Percentiles rank a stretch among this genome's conserved stretches.
Evolutionary conservation across 257 asterid species (phyloP).

Genomic region (Salvia hispanica): DNA sequence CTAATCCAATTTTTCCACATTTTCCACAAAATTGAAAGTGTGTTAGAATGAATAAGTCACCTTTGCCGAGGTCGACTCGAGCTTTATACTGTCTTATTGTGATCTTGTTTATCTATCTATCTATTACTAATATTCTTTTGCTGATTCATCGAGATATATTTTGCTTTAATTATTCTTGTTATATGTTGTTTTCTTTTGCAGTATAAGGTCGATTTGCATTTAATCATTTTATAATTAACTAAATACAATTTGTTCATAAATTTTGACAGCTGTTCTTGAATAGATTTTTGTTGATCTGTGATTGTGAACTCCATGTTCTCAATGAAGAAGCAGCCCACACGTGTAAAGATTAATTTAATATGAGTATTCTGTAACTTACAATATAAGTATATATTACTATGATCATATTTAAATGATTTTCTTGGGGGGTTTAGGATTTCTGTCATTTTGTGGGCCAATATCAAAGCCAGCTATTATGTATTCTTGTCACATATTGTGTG

Average conservation of each 20-base stretch:
- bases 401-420: background rate
- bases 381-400: background rate
- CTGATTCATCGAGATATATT: no score
- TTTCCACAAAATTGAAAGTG: no score
- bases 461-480: conserved; percentile 26
- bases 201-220: no score
- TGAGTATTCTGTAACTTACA: no score
- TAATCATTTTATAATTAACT: background rate
- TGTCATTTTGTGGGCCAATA: background rate
- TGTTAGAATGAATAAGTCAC: no score
- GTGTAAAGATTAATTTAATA: conserved; percentile 18
- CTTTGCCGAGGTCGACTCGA: no score
- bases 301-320: conserved; percentile 17
- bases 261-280: conserved; percentile 15
- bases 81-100: no score
- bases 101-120: no score
- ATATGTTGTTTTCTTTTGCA: no score
- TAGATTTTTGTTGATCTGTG: background rate
- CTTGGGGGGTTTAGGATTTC: background rate
- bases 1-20: no score
- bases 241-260: background rate
- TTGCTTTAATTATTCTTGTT: no score
- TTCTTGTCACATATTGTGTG: conserved; percentile 3
- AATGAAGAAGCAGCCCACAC: conserved; percentile 32
- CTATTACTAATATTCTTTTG: no score